phyloP scores from a whole-genome alignment of 441 rosid species.

The Euphorbia corollata region DNA sequence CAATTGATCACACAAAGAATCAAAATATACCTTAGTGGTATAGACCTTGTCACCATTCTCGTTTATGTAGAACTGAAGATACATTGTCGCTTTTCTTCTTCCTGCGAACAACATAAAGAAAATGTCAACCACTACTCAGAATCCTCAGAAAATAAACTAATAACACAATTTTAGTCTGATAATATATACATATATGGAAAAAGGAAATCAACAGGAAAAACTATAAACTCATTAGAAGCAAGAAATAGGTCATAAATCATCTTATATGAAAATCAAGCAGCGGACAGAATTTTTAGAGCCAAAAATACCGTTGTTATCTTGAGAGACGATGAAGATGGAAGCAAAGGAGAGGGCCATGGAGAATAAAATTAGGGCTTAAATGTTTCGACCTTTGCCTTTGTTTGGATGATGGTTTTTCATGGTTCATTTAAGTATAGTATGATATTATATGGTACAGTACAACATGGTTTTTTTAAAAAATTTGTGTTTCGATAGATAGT shows the following conservation, averaged over 20 bases:
- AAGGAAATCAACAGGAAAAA: too few species aligned
- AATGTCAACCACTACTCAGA: neutral
- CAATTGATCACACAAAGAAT: neutral
- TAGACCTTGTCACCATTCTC: slow-evolving; percentile 93
- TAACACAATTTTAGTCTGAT: neutral
- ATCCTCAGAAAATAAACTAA: neutral
- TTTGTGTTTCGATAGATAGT: too few species aligned
- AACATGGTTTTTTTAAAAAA: too few species aligned
- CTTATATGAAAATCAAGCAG: neutral
- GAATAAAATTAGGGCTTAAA: neutral
- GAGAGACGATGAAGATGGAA: slow-evolving; percentile 4
- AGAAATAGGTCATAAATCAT: neutral
- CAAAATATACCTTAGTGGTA: slow-evolving; percentile 71
- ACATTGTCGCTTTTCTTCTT: slow-evolving; percentile 32
- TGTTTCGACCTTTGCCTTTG: neutral
- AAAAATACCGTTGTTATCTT: neutral
- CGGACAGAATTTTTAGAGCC: neutral
- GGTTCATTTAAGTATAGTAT: too few species aligned
- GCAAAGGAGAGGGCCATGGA: neutral
- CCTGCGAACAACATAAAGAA: slow-evolving; percentile 2
- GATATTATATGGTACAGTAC: too few species aligned
- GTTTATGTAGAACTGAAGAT: slow-evolving; percentile 91
- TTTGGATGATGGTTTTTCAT: too few species aligned
- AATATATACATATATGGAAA: too few species aligned
- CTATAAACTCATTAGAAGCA: too few species aligned